phyloP scores from a whole-genome alignment of 331 rosid species.

The Acacia pycnantha region DNA sequence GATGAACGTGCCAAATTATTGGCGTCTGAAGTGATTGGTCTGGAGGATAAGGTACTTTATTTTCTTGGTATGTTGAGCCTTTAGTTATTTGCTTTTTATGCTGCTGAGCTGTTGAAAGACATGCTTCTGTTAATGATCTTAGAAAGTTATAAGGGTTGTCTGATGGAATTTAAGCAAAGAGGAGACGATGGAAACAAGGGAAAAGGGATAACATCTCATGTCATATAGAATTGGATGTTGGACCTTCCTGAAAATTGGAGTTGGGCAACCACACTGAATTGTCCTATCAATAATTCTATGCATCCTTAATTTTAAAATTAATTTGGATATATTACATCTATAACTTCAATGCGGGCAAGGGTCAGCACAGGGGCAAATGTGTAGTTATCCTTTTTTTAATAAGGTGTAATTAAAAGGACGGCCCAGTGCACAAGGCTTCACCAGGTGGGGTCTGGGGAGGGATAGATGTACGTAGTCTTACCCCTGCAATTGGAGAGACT shows the following conservation, averaged over 20 bases:
- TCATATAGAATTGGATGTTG: not conserved
- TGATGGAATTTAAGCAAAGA: not conserved
- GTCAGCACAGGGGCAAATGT: not conserved
- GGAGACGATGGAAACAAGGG: not conserved
- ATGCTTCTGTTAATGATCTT: too few relatives aligned
- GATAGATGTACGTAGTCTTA: too few relatives aligned
- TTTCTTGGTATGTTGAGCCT: constrained; percentile 45
- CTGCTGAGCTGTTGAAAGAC: not conserved
- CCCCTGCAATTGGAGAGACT: too few relatives aligned
- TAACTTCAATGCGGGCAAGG: not conserved
- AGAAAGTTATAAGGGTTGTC: not conserved
- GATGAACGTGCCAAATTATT: constrained; percentile 95
- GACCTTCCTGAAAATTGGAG: not conserved
- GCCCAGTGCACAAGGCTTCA: too few relatives aligned
- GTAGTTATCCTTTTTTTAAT: not conserved
- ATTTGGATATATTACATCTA: constrained; percentile 15
- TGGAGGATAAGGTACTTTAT: constrained; percentile 92
- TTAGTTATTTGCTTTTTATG: constrained; percentile 4
- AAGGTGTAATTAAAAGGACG: not conserved
- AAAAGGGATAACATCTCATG: not conserved
- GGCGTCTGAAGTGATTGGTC: constrained; percentile 95
- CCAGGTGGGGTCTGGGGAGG: too few relatives aligned
- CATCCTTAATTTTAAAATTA: not conserved
- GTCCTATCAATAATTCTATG: not conserved
- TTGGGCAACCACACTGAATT: not conserved